Percentiles rank a stretch among this genome's conserved stretches.
These are phyloP conservation scores for Candida verbasci DNA, from an alignment of 805 yeast genomes.

Conservation along the genomic window DNA sequence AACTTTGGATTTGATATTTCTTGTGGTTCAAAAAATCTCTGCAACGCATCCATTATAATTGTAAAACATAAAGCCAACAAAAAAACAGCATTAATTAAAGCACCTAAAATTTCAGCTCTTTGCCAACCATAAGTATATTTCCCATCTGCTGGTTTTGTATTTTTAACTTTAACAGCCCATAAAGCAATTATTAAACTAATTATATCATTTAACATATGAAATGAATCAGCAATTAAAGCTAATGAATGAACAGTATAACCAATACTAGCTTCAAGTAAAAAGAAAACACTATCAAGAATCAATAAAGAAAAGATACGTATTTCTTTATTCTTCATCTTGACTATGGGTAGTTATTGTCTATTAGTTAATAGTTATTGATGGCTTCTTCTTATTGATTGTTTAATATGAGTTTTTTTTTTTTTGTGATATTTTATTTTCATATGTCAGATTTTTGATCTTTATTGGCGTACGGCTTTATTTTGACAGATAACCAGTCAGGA, in stretches of 20 bases:
- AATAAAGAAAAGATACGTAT: constrained; percentile 67
- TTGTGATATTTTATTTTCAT: too few relatives aligned
- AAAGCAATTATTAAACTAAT: constrained; percentile 84
- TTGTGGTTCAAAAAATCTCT: constrained; percentile 79
- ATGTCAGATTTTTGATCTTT: too few relatives aligned
- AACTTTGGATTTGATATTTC: constrained; percentile 77
- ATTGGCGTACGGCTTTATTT: too few relatives aligned
- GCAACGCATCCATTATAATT: constrained; percentile 87
- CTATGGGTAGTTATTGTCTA: too few relatives aligned
- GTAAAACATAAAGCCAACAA: constrained; percentile 88
- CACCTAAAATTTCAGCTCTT: constrained; percentile 95
- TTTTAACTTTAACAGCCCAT: constrained; percentile 94
- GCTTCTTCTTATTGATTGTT: constrained; percentile 17
- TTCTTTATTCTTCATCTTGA: constrained; percentile 51
- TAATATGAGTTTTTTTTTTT: too few relatives aligned
- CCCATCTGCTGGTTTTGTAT: constrained; percentile 74
- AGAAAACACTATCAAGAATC: constrained; percentile 74
- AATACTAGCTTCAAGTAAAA: constrained; percentile 76
- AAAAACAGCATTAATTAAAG: constrained; percentile 89
- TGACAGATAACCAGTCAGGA: too few relatives aligned
- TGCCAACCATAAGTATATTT: constrained; percentile 97
- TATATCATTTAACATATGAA: constrained; percentile 96
- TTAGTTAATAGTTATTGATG: too few relatives aligned
- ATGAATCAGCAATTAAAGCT: constrained; percentile 93
- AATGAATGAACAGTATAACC: constrained; percentile 92